Base-by-base conservation (phyloP, 1,139 yeast species). In the Candida albicans region DNA sequence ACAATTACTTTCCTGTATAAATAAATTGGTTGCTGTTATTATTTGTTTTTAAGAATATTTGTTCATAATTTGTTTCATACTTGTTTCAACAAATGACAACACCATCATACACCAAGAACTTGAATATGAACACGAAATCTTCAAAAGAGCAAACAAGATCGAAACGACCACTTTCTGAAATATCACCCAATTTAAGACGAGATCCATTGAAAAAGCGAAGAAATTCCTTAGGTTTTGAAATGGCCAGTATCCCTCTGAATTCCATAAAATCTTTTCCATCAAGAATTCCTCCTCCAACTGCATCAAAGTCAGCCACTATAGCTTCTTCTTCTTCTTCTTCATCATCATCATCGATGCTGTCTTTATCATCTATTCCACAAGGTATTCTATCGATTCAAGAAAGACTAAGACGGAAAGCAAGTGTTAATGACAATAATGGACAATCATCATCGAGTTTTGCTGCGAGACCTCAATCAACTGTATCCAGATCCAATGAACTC, bases 381-480 rank as follows among this genome's bases (percentile, higher is more conserved):
- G 51, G 51, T 30, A 45, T 49, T 6, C 15, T 50, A 26, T 43
- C 52, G 2, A 46, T 50, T 24, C 46, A 37, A 30, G 45, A 48
- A 22, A 24, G 47, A 14, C 33, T 50, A 22, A 42, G 39, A 8
- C 40, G 50, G 29, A 47, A 46, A 35, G 44, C 51, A 11, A 24
- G 45, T 26, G 42, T 34, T 3, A 33, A 29, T 13, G 33, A 39
- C 5, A 33, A 36, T 37, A 42, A 25, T 41, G 44, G 24, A 41
- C 41, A 25, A 31, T 25, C 33, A 18, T 18, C 22, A 18, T 18
- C 22, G 22, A 18, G 5, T 18, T 5, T 18, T 18, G 22, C 5
- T 33, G 41, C 11, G 40, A 44, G 18, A 2, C 15, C 27, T 8
- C 24, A 42, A 45, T 40, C 35, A 41, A 41, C 29, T 22, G 22